These are phyloP conservation scores for Iris macrosiphon DNA, from an alignment of 106 monocot species.

Conservation along the genomic window DNA sequence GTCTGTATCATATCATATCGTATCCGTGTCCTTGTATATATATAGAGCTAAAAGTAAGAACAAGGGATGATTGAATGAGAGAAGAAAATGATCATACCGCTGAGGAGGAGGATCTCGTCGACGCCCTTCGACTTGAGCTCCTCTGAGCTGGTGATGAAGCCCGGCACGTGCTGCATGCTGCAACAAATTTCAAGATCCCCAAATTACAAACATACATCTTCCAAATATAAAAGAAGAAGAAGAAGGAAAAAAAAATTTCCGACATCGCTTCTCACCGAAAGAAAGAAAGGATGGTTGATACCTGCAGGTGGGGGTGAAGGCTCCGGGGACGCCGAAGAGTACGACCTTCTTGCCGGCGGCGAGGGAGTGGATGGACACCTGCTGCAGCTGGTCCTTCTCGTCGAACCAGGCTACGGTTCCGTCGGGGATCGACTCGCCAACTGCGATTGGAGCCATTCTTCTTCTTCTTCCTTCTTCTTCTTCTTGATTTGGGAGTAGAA, in stretches of 20 bases:
- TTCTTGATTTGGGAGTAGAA: too few species aligned
- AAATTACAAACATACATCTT: not conserved
- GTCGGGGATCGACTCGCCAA: conserved; percentile 71
- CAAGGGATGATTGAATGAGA: conserved; percentile 1
- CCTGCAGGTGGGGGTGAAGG: conserved; percentile 99
- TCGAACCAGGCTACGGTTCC: conserved; percentile 79
- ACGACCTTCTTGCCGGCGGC: conserved; percentile 91
- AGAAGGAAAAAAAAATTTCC: too few species aligned
- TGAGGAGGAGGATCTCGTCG: conserved; percentile 78
- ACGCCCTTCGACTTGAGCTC: conserved; percentile 88
- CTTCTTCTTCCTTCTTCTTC: not conserved
- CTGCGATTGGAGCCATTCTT: conserved; percentile 81
- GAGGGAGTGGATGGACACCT: conserved; percentile 66
- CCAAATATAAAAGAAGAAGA: too few species aligned
- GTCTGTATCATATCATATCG: too few species aligned
- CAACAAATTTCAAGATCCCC: not conserved
- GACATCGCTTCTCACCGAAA: too few species aligned
- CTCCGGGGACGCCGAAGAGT: conserved; percentile 93
- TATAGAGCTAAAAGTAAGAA: not conserved
- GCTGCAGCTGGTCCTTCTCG: conserved; percentile 61
- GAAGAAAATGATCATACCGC: conserved; percentile 44
- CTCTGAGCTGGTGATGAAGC: conserved; percentile 65
- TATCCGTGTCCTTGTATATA: too few species aligned
- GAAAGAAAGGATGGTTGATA: too few species aligned
- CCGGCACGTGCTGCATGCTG: conserved; percentile 90